These are phyloP conservation scores for Boletus subparvulus DNA, from an alignment of 768 basidiomycete genomes.

Conservation along the genomic window DNA sequence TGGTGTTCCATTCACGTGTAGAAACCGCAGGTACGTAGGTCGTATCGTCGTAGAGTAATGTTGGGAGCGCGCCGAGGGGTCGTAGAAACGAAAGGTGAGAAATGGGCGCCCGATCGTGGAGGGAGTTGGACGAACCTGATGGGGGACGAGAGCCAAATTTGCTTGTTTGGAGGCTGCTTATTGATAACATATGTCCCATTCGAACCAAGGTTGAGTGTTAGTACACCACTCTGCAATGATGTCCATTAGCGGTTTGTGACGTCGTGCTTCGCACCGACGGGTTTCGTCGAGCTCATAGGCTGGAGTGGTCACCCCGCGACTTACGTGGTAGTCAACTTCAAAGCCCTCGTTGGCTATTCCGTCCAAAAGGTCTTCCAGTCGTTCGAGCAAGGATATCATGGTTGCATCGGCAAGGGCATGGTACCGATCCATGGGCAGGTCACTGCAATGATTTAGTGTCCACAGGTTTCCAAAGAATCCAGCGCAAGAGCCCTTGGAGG, in stretches of 20 bases:
- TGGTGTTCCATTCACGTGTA: constrained; percentile 1
- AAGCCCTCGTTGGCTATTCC: constrained; percentile 50
- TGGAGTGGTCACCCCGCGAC: constrained; percentile 24
- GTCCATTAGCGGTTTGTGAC: constrained; percentile 7
- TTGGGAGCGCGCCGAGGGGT: not conserved
- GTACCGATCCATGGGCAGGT: constrained; percentile 64
- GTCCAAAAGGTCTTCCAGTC: constrained; percentile 73
- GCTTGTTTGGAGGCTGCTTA: constrained; percentile 96
- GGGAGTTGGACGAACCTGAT: constrained; percentile 53
- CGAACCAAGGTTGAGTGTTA: constrained; percentile 74
- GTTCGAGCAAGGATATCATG: constrained; percentile 76
- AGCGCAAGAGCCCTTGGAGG: not conserved
- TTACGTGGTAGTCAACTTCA: constrained; percentile 89
- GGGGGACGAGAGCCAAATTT: constrained; percentile 94
- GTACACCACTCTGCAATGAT: constrained; percentile 73
- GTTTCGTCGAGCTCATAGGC: not conserved
- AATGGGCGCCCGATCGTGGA: not conserved
- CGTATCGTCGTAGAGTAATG: not conserved
- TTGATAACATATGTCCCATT: constrained; percentile 93
- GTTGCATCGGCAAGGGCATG: constrained; percentile 69
- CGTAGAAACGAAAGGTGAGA: constrained; percentile 3
- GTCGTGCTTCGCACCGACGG: not conserved
- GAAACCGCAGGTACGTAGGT: not conserved
- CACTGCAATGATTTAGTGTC: constrained; percentile 30
- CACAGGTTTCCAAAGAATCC: not conserved